Conservation (phyloP, 2,329 filamentous ascomycete species). For the Cytospora schulzeri region DNA sequence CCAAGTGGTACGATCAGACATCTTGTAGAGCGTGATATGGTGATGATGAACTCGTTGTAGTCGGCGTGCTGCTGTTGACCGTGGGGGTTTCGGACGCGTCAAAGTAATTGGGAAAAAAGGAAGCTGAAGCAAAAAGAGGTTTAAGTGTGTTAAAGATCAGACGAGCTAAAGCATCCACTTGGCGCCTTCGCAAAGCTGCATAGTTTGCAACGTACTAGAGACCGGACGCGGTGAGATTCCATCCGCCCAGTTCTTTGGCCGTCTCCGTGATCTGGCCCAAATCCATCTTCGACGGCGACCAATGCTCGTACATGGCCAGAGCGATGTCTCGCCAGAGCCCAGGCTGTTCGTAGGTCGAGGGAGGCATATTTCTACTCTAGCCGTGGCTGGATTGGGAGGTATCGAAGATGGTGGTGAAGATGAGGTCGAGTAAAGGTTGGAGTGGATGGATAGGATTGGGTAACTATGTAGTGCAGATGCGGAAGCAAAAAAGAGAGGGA, state of each 20-base stretch:
- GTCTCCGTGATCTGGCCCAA: conserved; percentile 32
- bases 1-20: conserved; percentile 21
- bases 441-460: not conserved
- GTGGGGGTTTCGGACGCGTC: not conserved
- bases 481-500: not conserved
- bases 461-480: not conserved
- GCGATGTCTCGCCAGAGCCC: conserved; percentile 49
- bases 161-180: not conserved
- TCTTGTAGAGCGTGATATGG: not conserved
- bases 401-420: not conserved
- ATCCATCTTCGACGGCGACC: conserved; percentile 37
- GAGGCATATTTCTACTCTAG: not conserved
- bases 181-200: not conserved
- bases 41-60: conserved; percentile 33
- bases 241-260: conserved; percentile 28
- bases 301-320: conserved; percentile 41
- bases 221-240: conserved; percentile 34
- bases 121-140: not conserved
- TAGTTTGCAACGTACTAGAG: conserved; percentile 27
- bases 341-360: conserved; percentile 42
- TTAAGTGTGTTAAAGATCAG: too few species aligned
- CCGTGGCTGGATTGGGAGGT: not conserved
- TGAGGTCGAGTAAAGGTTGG: not conserved
- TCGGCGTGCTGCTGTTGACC: not conserved
- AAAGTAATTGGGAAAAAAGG: not conserved